phyloP scores from a whole-genome alignment of 768 basidiomycete genomes.

The Scleroderma citrinum region DNA sequence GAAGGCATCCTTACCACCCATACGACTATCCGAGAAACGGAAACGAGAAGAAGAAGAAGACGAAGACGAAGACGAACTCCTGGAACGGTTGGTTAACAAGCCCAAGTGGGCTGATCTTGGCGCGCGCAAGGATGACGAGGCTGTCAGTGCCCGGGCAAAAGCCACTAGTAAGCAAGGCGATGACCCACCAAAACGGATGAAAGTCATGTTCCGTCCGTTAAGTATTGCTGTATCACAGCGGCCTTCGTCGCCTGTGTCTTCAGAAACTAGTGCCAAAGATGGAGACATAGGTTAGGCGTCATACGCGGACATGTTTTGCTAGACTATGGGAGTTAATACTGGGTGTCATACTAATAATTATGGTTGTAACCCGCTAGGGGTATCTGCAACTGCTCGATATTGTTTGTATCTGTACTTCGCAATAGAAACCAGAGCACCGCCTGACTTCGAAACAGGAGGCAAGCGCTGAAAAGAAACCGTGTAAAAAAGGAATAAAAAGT shows the following conservation, averaged over 20 bases:
- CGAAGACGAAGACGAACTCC: conserved; percentile 53
- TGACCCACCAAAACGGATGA: conserved; percentile 62
- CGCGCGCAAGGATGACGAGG: conserved; percentile 35
- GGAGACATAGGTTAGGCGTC: conserved; percentile 60
- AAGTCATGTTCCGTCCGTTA: conserved; percentile 56
- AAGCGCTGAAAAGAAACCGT: no score
- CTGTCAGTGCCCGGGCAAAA: conserved; percentile 14
- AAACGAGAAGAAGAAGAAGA: conserved; percentile 68
- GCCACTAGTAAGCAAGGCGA: conserved; percentile 27
- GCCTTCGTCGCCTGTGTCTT: conserved; percentile 39
- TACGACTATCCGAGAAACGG: conserved; percentile 64
- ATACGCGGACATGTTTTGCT: background rate
- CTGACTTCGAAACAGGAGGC: no score
- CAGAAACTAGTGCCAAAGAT: conserved; percentile 66
- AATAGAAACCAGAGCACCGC: background rate
- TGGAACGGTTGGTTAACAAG: conserved; percentile 56
- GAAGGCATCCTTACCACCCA: conserved; percentile 32
- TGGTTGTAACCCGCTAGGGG: background rate
- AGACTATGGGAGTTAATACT: background rate
- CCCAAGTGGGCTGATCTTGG: conserved; percentile 50
- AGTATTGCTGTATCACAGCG: conserved; percentile 23
- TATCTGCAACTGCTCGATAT: background rate
- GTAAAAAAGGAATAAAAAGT: conserved; percentile 7
- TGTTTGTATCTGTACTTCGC: background rate
- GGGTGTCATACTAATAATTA: background rate